These are phyloP conservation scores for Gossypium ekmanianum DNA, from an alignment of 345 rosid genomes.

Conservation along the genomic window DNA sequence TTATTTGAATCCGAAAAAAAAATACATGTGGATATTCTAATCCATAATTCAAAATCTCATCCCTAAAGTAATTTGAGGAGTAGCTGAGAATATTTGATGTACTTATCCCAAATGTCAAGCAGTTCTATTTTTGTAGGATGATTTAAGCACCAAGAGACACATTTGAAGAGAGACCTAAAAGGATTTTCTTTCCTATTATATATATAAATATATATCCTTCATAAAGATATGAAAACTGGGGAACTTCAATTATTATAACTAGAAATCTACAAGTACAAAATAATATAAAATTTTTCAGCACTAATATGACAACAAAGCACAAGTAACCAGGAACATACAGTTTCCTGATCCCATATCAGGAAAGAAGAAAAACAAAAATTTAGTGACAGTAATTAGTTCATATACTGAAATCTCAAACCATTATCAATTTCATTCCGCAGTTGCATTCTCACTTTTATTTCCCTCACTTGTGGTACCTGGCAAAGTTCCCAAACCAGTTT, in stretches of 20 bases:
- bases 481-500: conserved; percentile 43
- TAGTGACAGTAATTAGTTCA: neutral
- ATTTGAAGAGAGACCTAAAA: neutral
- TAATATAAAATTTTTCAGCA: neutral
- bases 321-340: conserved; percentile 9
- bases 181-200: neutral
- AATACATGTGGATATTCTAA: too few relatives aligned
- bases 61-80: too few relatives aligned
- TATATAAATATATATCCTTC: too few relatives aligned
- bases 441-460: conserved; percentile 33
- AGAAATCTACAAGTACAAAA: conserved; percentile 13
- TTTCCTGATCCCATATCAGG: conserved; percentile 12
- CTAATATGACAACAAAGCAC: conserved; percentile 8
- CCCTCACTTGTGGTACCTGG: conserved; percentile 32
- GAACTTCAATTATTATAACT: neutral
- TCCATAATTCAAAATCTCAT: too few relatives aligned
- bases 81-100: too few relatives aligned
- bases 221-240: neutral
- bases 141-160: neutral
- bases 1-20: too few relatives aligned
- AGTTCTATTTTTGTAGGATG: neutral
- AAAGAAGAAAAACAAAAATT: neutral
- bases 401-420: neutral
- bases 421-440: conserved; percentile 38
- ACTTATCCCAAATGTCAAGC: neutral